Conservation (phyloP, 2,329 filamentous ascomycete genomes). For the Huntiella decipiens region DNA sequence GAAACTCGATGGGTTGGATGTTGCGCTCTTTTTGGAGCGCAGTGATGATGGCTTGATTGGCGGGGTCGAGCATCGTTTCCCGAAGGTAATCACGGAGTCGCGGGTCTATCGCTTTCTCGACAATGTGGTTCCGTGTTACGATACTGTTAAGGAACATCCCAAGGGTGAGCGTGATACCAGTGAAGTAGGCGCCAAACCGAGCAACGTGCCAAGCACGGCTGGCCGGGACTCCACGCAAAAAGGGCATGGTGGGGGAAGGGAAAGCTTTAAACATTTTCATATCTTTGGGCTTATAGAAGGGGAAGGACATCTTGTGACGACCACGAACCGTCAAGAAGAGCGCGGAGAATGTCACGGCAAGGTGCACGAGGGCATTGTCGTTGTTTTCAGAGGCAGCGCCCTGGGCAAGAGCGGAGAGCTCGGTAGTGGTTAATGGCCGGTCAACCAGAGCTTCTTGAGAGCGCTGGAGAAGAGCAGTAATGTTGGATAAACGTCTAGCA, state of each 20-base stretch:
- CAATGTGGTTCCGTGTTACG: conserved; percentile 14
- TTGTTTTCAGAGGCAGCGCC: conserved; percentile 14
- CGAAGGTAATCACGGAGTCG: conserved; percentile 16
- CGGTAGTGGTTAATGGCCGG: conserved; percentile 19
- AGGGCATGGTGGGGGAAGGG: conserved; percentile 13
- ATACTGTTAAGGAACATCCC: conserved; percentile 17
- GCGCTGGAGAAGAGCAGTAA: conserved; percentile 13
- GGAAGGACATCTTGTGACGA: conserved; percentile 21
- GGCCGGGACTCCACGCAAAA: conserved; percentile 16
- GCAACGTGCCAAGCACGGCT: conserved; percentile 19
- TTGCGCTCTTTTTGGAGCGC: conserved; percentile 11
- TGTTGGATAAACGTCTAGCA: conserved; percentile 12
- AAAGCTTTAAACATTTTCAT: conserved; percentile 15
- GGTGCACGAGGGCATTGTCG: conserved; percentile 15
- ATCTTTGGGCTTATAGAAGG: conserved; percentile 21
- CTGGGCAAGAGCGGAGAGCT: conserved; percentile 20
- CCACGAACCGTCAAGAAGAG: conserved; percentile 15
- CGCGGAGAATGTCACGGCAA: conserved; percentile 17
- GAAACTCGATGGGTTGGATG: conserved; percentile 9
- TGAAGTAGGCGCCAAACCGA: conserved; percentile 20
- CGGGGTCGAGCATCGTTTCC: conserved; percentile 12
- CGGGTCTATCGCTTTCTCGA: conserved; percentile 16
- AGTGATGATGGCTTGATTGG: conserved; percentile 10
- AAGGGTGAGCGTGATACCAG: conserved; percentile 14
- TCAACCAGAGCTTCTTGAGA: conserved; percentile 14